These are phyloP conservation scores for Fraxinus americana DNA, from an alignment of 257 asterid species.

Conservation along the genomic window DNA sequence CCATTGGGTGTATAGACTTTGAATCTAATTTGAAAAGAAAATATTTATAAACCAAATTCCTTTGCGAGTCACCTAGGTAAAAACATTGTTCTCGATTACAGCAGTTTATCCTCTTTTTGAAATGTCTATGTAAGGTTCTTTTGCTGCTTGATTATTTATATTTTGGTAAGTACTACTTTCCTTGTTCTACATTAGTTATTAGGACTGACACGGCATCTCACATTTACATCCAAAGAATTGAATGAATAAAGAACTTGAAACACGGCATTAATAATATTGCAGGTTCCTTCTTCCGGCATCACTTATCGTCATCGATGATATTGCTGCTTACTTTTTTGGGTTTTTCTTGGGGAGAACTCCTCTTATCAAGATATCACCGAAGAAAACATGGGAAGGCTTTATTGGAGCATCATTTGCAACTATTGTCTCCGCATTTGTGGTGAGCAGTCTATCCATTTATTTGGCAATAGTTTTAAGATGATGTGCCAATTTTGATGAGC, in stretches of 20 bases:
- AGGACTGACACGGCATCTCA: neutral
- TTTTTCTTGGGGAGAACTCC: conserved; percentile 93
- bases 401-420: conserved; percentile 90
- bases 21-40: neutral
- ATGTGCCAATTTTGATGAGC: conserved; percentile 3
- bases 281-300: conserved; percentile 99
- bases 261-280: conserved; percentile 40
- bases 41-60: neutral
- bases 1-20: neutral
- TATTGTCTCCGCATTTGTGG: conserved; percentile 76
- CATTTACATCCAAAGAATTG: conserved; percentile 10
- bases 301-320: conserved; percentile 77
- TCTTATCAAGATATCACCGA: conserved; percentile 78
- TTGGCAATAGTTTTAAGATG: conserved; percentile 13
- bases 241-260: conserved; percentile 33
- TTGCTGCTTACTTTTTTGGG: conserved; percentile 85
- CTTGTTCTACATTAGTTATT: conserved; percentile 1
- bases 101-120: neutral
- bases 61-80: neutral
- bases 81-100: neutral
- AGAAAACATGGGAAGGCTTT: conserved; percentile 97
- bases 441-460: conserved; percentile 32
- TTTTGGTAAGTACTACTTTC: neutral
- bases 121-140: neutral
- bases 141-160: conserved; percentile 5